These are phyloP conservation scores for Eucalyptus albens DNA, from an alignment of 345 rosid genomes.

Conservation along the genomic window DNA sequence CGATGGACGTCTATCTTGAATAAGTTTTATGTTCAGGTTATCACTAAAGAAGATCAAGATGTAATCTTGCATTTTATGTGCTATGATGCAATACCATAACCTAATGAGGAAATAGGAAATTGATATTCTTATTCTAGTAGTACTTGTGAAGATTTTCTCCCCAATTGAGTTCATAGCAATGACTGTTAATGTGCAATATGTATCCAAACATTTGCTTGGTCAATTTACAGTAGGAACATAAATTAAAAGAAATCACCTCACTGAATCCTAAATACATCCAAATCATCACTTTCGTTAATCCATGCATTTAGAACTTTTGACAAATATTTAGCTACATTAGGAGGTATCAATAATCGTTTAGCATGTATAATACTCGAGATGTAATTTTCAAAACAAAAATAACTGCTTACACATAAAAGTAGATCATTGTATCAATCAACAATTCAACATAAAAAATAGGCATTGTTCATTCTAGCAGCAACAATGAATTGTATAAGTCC, in stretches of 20 bases:
- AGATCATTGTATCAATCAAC: background rate
- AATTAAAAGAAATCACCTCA: background rate
- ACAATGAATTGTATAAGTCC: background rate
- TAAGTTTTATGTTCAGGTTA: background rate
- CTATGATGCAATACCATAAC: background rate
- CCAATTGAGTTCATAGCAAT: background rate
- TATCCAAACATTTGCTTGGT: background rate
- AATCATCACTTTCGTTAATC: background rate
- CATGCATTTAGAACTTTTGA: background rate
- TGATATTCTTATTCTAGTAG: background rate
- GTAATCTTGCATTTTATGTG: background rate
- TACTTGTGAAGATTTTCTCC: background rate
- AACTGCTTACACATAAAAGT: background rate
- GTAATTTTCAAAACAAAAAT: background rate
- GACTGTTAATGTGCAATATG: background rate
- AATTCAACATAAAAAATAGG: background rate
- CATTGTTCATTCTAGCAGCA: too few relatives aligned
- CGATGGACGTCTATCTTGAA: fast-evolving
- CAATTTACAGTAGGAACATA: too few relatives aligned
- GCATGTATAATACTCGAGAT: background rate
- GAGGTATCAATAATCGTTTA: too few relatives aligned
- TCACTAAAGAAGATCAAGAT: background rate
- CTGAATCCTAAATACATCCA: background rate
- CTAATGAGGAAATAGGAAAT: background rate
- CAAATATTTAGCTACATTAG: background rate